phyloP scores from a whole-genome alignment of 257 asterid genomes.

The Hygrophila difformis region DNA sequence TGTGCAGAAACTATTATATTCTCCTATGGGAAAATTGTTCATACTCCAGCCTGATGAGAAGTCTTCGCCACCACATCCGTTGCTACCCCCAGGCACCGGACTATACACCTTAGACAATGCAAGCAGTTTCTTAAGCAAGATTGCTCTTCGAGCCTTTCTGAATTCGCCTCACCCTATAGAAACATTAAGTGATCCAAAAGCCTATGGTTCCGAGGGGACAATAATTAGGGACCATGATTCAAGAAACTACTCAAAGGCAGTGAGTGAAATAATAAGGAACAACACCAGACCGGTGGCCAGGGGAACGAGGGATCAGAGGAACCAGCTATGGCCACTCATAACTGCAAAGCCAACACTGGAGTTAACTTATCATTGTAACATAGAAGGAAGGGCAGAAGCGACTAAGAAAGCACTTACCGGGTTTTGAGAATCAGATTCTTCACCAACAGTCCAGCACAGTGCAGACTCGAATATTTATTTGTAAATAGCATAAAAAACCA shows the following conservation, averaged over 20 bases:
- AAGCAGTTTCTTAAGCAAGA: slow-evolving; percentile 25
- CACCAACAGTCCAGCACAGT: neutral
- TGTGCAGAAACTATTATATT: slow-evolving; percentile 62
- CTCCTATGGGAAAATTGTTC: slow-evolving; percentile 76
- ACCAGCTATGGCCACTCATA: slow-evolving; percentile 63
- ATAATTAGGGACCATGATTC: slow-evolving; percentile 83
- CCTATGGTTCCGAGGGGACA: slow-evolving; percentile 77
- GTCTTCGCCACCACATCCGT: slow-evolving; percentile 62
- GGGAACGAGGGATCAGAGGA: slow-evolving; percentile 41
- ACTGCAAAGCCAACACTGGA: slow-evolving; percentile 65
- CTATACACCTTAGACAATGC: slow-evolving; percentile 36
- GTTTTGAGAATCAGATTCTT: slow-evolving; percentile 23
- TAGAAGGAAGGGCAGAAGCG: slow-evolving; percentile 19
- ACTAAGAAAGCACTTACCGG: slow-evolving; percentile 33
- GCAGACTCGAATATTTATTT: slow-evolving; percentile 8
- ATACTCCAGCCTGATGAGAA: slow-evolving; percentile 85
- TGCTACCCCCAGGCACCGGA: slow-evolving; percentile 64
- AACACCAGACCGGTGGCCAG: slow-evolving; percentile 31
- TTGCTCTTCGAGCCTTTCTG: slow-evolving; percentile 51
- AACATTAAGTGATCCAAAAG: slow-evolving; percentile 70
- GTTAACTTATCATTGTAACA: slow-evolving; percentile 44
- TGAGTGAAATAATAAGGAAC: slow-evolving; percentile 44
- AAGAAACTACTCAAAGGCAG: slow-evolving; percentile 72
- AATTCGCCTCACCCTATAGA: slow-evolving; percentile 83
- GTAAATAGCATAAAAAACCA: neutral